Base-by-base conservation (phyloP, 345 rosid genomes). In the Acer yangbiense region DNA sequence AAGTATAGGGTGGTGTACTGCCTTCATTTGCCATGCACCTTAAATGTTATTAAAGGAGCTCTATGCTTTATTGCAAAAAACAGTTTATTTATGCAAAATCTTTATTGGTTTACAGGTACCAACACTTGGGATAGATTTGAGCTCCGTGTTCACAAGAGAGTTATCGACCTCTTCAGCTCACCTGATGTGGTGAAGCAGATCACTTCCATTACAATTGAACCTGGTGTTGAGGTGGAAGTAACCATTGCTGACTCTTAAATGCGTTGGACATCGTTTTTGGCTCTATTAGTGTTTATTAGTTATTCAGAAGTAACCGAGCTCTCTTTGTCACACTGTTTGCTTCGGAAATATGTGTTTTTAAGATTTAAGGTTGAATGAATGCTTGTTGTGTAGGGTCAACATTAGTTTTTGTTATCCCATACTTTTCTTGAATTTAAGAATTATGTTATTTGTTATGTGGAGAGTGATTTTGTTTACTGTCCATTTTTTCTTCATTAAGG, bases 131-230 rank as follows among this genome's bases (percentile, higher is more conserved):
- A 91, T 74, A 85, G 90, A 77, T 91, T 91, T 69, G 95, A 91
- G 85, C 90, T 91, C 2, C 82, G 95, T 7, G 90, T 91, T 41
- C 95, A 89, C 87, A 89, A 88, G 87, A 84, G 95, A 72, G 93
- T 91, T 63, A 91, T 91, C 55, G 95, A 91, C 74, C 92, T 91
- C 29, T 89, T 86, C 77, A 91, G 92, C 81, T 89, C 95, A 5
- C 89, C 95, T 0, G 93, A 89, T 55, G 93, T 89, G 46, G 95
- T 91, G 72, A 91, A 91, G 86, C 95, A 91, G 84, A 91, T 91
- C 68, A 91, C 93, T 35, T 89, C 95, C 23, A 91, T 89, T 44
- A 88, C 93, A 43, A 91, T 91, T 68, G 93, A 91, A 80, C 91
- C 91, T 71, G 93, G 95, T 79, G 95, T 91, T 20, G 91, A 89